Base-by-base conservation (phyloP, 352 stramenopile genomes). In the Peronosclerospora sorghi region DNA sequence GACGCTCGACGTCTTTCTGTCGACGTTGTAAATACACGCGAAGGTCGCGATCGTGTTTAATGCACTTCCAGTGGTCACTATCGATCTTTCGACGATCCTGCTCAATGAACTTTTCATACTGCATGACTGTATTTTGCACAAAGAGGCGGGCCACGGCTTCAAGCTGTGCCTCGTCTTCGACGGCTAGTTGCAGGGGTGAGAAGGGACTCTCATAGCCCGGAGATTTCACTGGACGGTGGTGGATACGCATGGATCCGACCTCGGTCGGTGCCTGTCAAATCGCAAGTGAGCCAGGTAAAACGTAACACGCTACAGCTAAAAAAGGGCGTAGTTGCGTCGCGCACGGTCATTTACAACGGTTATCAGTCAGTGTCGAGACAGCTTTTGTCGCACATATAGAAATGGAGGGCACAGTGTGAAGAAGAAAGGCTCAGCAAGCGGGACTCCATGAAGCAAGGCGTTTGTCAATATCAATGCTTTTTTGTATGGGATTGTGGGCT, bases 91-190 rank as follows among this genome's bases (percentile, higher is more conserved):
- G 50, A 38, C 68, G 32, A 38, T 71, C 51, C 2, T 63, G 48
- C 30, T 65, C 54, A 15, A 78, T 58, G 47, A 68, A 77, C 35
- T 61, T 55, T 40, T 74, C 60, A 48, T 79, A 83, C 48, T 80
- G 49, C 2, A 59, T 55, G 4, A 78, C 37, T 8, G 60, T 70
- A 28, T 80, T 74, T 7, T 56, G 44, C 1, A 83, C 65, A 28
- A 78, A 70, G n/a, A 62, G 46, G 8, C 62, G 48, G 15, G 71
- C 56, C 5, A 79, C 49, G 2, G 37, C 45, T 32, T 66, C 60
- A 6, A 83, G 61, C 19, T 74, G 60, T 12, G 38, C 37, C 35
- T 64, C 54, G 47, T 77, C 65, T 36, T 62, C 62, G 3, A 44
- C 32, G 6, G 58, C 51, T 23, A 83, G 53, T 20, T 63, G 50